These are phyloP conservation scores for Xylogone sp. DNA, from an alignment of 2,329 filamentous ascomycete species.

Conservation along the genomic window DNA sequence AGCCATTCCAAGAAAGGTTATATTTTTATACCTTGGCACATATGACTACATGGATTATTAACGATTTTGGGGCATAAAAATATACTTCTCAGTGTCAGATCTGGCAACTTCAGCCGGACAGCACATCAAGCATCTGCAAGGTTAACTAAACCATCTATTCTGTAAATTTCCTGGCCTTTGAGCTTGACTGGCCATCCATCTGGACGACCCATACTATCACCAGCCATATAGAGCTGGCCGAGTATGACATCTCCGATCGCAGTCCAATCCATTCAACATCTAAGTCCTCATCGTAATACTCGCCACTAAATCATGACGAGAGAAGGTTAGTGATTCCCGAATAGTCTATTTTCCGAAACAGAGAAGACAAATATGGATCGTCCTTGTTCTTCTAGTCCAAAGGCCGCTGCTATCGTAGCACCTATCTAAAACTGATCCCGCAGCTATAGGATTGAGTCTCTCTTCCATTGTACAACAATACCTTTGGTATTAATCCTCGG, in stretches of 20 bases:
- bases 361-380: slow-evolving; percentile 55
- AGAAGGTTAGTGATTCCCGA: slow-evolving; percentile 26
- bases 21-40: too few relatives aligned
- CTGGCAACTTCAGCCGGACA: too few relatives aligned
- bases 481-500: slow-evolving; percentile 54
- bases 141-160: slow-evolving; percentile 42
- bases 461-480: slow-evolving; percentile 42
- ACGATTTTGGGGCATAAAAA: too few relatives aligned
- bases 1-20: too few relatives aligned
- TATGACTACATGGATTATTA: background rate
- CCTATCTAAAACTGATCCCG: slow-evolving; percentile 53
- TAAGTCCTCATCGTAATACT: background rate
- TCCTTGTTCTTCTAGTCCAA: slow-evolving; percentile 36
- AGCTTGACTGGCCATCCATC: slow-evolving; percentile 45
- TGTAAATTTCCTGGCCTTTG: slow-evolving; percentile 44
- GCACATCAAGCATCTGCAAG: slow-evolving; percentile 38
- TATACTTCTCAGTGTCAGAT: too few relatives aligned
- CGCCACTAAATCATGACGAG: too few relatives aligned
- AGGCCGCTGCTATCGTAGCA: slow-evolving; percentile 54
- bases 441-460: slow-evolving; percentile 48
- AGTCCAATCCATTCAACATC: slow-evolving; percentile 31
- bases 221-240: slow-evolving; percentile 28
- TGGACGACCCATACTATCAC: slow-evolving; percentile 16
- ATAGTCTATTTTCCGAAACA: slow-evolving; percentile 54
- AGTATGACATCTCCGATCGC: slow-evolving; percentile 34